These are phyloP conservation scores for Clonostachys sp. DNA, from an alignment of 2,329 filamentous ascomycete genomes.

Conservation along the genomic window DNA sequence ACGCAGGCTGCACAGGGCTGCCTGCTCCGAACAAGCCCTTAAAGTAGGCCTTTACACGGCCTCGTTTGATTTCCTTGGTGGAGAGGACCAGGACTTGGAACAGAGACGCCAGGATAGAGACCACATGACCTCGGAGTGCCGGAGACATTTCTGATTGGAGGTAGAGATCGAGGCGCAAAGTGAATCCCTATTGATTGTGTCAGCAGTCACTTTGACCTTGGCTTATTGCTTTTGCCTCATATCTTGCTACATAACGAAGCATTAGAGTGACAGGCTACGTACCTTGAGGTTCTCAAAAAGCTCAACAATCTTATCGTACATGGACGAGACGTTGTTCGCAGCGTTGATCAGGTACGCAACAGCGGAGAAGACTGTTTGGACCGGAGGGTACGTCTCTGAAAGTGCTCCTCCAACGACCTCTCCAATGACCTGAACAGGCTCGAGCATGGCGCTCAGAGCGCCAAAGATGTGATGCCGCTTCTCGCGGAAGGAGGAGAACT, in stretches of 20 bases:
- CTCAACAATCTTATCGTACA: conserved; percentile 38
- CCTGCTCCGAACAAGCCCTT: conserved; percentile 31
- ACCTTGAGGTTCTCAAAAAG: conserved; percentile 34
- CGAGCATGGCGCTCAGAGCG: conserved; percentile 19
- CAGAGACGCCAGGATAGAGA: conserved; percentile 32
- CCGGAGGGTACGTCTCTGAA: conserved; percentile 30
- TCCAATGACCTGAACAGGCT: conserved; percentile 32
- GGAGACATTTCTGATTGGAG: conserved; percentile 27
- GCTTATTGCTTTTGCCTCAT: neutral
- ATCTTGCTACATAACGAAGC: neutral
- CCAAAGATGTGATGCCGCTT: conserved; percentile 25
- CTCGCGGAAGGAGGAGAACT: conserved; percentile 28
- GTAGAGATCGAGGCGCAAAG: conserved; percentile 33
- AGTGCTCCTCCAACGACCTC: conserved; percentile 27
- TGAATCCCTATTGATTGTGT: conserved; percentile 28
- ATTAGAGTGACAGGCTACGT: conserved; percentile 1
- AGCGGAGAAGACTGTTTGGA: conserved; percentile 34
- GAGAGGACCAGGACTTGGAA: conserved; percentile 40
- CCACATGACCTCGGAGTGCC: conserved; percentile 30
- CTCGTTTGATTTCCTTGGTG: conserved; percentile 31
- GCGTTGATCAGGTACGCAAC: conserved; percentile 35
- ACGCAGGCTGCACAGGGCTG: conserved; percentile 28
- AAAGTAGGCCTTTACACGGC: conserved; percentile 33
- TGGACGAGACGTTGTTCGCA: conserved; percentile 35
- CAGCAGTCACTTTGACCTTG: neutral